Conservation (phyloP, 345 rosid species). For the Sisymbrium irio region DNA sequence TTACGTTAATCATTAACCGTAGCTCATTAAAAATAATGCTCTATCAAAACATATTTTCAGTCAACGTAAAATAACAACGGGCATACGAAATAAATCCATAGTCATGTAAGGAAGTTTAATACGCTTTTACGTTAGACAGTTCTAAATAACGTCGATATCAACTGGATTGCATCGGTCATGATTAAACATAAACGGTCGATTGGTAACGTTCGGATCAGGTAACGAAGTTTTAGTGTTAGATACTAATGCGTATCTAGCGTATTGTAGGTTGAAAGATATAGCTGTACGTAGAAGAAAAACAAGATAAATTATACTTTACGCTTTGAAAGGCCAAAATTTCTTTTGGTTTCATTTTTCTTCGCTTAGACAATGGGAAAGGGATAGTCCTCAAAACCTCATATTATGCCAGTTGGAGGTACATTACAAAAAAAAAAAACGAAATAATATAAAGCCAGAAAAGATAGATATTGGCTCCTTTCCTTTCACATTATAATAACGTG, state of each 20-base stretch:
- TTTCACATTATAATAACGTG: slow-evolving; percentile 34
- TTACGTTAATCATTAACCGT: neutral
- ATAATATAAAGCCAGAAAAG: neutral
- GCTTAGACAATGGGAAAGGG: slow-evolving; percentile 6
- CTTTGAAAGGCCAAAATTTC: neutral
- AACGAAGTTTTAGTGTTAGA: neutral
- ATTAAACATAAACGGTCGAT: neutral
- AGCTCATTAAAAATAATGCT: neutral
- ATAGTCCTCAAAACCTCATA: neutral
- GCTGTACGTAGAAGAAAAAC: neutral
- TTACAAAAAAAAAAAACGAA: neutral
- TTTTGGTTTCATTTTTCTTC: neutral
- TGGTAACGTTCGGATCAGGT: neutral
- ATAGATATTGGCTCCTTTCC: slow-evolving; percentile 22
- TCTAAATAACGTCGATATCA: neutral
- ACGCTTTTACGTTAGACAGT: neutral
- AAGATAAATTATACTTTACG: neutral
- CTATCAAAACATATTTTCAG: neutral
- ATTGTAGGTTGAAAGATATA: neutral
- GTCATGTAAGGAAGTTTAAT: neutral
- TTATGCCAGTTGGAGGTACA: neutral
- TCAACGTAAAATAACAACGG: neutral
- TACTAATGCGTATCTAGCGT: neutral
- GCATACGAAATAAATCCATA: neutral
- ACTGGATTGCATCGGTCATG: neutral